Evolutionary conservation across 306 rosid genomes (phyloP).

Genomic region (Arachis stenosperma): DNA sequence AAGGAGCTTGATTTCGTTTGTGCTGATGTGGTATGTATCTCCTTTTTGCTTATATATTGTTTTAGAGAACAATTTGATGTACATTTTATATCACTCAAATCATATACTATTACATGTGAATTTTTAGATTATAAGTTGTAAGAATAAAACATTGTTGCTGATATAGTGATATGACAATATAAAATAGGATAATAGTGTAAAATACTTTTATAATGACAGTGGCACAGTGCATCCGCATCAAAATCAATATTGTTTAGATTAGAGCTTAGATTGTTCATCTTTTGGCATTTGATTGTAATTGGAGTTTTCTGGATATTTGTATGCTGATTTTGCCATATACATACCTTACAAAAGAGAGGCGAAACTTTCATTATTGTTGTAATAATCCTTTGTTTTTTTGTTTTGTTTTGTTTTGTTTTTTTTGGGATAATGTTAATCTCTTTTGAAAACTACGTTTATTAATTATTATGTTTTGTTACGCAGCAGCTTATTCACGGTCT

Average conservation of each 20-base stretch:
- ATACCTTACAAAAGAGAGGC: background rate
- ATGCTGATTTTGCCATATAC: background rate
- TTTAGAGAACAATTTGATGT: background rate
- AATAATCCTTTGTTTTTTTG: background rate
- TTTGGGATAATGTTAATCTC: background rate
- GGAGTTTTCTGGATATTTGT: background rate
- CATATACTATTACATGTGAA: too few species aligned
- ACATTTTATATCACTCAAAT: too few species aligned
- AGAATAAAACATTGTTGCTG: too few species aligned
- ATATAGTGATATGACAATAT: too few species aligned
- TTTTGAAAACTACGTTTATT: background rate
- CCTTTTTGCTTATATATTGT: slow-evolving; percentile 13
- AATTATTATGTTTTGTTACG: slow-evolving; percentile 4
- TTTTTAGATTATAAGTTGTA: background rate
- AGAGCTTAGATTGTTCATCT: background rate
- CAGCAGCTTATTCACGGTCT: background rate
- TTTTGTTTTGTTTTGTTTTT: background rate
- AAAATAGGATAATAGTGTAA: too few species aligned
- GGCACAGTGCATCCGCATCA: background rate
- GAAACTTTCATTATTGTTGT: background rate
- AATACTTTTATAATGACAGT: too few species aligned
- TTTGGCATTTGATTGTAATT: background rate
- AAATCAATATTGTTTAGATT: background rate
- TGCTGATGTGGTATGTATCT: slow-evolving; percentile 85
- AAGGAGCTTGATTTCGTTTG: slow-evolving; percentile 92